These are phyloP conservation scores for Aspergillus melleus DNA, from an alignment of 2,329 filamentous ascomycete genomes.

Conservation along the genomic window DNA sequence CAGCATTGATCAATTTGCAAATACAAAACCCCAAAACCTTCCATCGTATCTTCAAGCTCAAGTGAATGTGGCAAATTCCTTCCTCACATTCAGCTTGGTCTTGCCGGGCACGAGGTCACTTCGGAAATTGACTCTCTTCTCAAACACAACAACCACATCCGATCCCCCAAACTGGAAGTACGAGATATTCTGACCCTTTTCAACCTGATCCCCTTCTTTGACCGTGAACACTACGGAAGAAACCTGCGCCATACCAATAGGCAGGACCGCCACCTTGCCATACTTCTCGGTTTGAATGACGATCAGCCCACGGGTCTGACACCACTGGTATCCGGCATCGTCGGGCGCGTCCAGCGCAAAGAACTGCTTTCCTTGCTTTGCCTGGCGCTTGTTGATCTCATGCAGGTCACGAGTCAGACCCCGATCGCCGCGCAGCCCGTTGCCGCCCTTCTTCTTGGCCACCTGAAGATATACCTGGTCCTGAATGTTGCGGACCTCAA, in stretches of 20 bases:
- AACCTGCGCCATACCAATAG: slow-evolving; percentile 48
- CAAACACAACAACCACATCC: slow-evolving; percentile 44
- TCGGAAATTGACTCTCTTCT: slow-evolving; percentile 18
- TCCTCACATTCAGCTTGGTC: slow-evolving; percentile 9
- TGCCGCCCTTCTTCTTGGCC: neutral
- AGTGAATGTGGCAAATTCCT: slow-evolving; percentile 1
- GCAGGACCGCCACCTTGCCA: slow-evolving; percentile 45
- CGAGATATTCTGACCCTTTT: slow-evolving; percentile 47
- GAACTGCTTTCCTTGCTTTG: neutral
- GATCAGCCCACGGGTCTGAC: slow-evolving; percentile 41
- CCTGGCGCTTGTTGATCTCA: neutral
- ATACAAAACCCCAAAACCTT: too few species aligned
- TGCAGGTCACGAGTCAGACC: neutral
- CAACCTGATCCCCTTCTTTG: slow-evolving; percentile 19
- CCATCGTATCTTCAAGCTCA: too few species aligned
- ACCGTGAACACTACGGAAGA: slow-evolving; percentile 40
- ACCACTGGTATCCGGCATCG: slow-evolving; percentile 42
- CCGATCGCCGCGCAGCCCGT: neutral
- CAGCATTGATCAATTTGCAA: too few species aligned
- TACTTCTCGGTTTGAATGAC: slow-evolving; percentile 39
- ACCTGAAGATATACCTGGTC: slow-evolving; percentile 1
- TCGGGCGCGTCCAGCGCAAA: slow-evolving; percentile 32
- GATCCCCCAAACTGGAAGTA: slow-evolving; percentile 48
- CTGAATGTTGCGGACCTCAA: slow-evolving; percentile 3
- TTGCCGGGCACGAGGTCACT: neutral